Evolutionary conservation across 2,329 filamentous ascomycete genomes (phyloP), one percentile per base, ranked within the genome.

Genomic region (Apiospora pterosperma): DNA sequence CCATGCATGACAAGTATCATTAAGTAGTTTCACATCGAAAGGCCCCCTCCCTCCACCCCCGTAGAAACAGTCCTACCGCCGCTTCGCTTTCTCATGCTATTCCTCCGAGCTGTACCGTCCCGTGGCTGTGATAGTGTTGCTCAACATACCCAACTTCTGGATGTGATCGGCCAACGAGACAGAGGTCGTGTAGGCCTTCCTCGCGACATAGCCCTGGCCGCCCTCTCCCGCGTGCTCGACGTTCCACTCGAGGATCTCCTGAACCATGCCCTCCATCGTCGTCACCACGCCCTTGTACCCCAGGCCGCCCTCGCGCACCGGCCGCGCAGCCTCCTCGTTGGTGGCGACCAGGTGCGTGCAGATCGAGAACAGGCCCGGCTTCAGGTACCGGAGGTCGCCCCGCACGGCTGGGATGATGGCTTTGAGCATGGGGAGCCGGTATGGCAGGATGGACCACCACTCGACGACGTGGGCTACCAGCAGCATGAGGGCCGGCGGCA

Each of bases 181-280:
- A 21, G 77, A 81, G 36, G 72, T 79, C 60, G 74, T 77, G 64
- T 79, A 80, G 2, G 69, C 69, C 64, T 74, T 73, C 62, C 70
- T 73, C 5, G 61, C 28, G 11, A 44, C 28, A 14, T 38, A 38
- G 0, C 36, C 61, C 19, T 52, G 31, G 1, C 21, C 34, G 5
- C 67, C 44, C 44, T 66, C 42, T 59, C 41, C 28, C 25, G 58
- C 69, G 58, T 80, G 78, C 64, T 78, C 77, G 1, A 65, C 67
- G 65, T 81, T 81, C 78, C 79, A 81, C 42, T 80, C 78, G 0
- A 81, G 66, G 0, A 81, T 67, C 68, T 81, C 73, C 61, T 76
- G 70, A n/a, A 71, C 68, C 71, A 81, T 75, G 1, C 79, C 79
- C 28, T 81, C 77, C 0, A 79, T 70, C 12, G 78, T 81, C 0